phyloP scores from a whole-genome alignment of 192 early-diverging fungal genomes.

The Coemansia sp. region DNA sequence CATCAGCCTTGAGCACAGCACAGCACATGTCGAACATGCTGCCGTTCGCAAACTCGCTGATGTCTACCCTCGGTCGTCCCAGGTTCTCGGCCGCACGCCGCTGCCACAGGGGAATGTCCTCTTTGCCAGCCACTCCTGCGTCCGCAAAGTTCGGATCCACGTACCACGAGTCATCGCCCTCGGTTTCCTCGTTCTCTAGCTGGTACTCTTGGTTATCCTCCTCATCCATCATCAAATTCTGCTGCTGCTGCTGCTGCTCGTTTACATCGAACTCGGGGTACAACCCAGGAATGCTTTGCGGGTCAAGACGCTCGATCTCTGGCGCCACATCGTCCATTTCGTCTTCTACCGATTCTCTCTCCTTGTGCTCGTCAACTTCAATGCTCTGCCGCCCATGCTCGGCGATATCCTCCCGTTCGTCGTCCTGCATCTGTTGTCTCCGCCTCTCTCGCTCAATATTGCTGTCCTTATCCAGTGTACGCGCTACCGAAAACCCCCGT shows the following conservation, averaged over 20 bases:
- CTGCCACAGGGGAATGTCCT: constrained; percentile 36
- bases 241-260: constrained; percentile 21
- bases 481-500: not conserved
- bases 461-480: not conserved
- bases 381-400: constrained; percentile 21
- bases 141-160: constrained; percentile 29
- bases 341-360: not conserved
- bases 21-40: constrained; percentile 47
- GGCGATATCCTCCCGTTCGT: constrained; percentile 30
- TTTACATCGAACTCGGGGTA: constrained; percentile 36
- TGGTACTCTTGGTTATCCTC: constrained; percentile 17
- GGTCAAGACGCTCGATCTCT: constrained; percentile 45
- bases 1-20: constrained; percentile 18
- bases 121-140: not conserved
- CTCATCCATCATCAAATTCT: constrained; percentile 7
- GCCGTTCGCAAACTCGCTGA: constrained; percentile 9
- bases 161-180: constrained; percentile 53
- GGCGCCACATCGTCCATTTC: constrained; percentile 23
- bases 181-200: not conserved
- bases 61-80: constrained; percentile 3
- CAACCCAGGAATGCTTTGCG: constrained; percentile 34
- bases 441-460: constrained; percentile 27
- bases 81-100: constrained; percentile 31
- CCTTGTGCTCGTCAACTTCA: not conserved
- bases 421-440: constrained; percentile 45